These are phyloP conservation scores for Fusarium sp. DNA, from an alignment of 2,329 filamentous ascomycete genomes.

Conservation along the genomic window DNA sequence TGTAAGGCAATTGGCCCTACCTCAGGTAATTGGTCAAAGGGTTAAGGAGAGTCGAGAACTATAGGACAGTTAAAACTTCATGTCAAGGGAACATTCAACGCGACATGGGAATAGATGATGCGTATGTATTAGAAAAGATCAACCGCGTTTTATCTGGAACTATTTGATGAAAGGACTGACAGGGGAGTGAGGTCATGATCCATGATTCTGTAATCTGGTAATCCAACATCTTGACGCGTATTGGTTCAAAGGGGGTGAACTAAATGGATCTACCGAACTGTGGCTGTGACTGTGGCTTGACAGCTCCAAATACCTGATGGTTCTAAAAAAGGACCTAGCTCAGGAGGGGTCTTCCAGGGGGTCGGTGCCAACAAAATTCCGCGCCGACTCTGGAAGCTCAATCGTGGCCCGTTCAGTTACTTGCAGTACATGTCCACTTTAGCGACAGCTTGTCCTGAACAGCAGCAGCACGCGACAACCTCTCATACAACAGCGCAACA, in stretches of 20 bases:
- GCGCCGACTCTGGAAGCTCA: slow-evolving; percentile 42
- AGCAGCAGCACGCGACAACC: slow-evolving; percentile 49
- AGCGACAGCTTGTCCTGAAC: slow-evolving; percentile 49
- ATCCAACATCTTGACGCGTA: slow-evolving; percentile 32
- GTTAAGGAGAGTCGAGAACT: slow-evolving; percentile 42
- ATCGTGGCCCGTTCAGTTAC: slow-evolving; percentile 47
- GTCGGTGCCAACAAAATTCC: slow-evolving; percentile 44
- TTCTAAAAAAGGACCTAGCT: slow-evolving; percentile 21
- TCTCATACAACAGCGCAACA: slow-evolving; percentile 42
- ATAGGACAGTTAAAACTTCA: slow-evolving; percentile 14
- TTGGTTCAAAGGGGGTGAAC: slow-evolving; percentile 13
- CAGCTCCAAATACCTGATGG: not conserved
- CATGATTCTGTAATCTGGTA: slow-evolving; percentile 12
- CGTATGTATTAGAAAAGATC: slow-evolving; percentile 10
- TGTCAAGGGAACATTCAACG: slow-evolving; percentile 20
- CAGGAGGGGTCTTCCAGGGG: slow-evolving; percentile 37
- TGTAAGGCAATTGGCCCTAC: slow-evolving; percentile 2
- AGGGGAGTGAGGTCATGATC: slow-evolving; percentile 40
- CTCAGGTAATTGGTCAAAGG: not conserved
- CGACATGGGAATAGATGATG: slow-evolving; percentile 25
- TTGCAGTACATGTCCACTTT: slow-evolving; percentile 37
- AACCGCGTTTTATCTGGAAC: slow-evolving; percentile 27
- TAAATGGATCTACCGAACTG: slow-evolving; percentile 8
- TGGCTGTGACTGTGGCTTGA: slow-evolving; percentile 40
- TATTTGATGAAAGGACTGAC: slow-evolving; percentile 32